Percentiles rank a stretch among this genome's conserved stretches.
Conservation (phyloP, 176 grass and related monocot genomes). For the Aegilops speltoides region DNA sequence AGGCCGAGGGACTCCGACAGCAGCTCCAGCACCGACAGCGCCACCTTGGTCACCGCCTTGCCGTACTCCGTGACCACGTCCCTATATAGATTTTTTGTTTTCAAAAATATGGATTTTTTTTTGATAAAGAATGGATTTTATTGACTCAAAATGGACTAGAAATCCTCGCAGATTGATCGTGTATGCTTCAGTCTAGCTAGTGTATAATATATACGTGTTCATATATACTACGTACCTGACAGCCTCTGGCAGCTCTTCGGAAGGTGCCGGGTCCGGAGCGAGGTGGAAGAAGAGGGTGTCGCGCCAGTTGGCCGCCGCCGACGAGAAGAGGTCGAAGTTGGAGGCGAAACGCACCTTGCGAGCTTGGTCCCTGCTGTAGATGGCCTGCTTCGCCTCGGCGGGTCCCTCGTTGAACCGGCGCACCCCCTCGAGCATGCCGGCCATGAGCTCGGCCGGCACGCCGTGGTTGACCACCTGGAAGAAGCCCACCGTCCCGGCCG, state of each 20-base stretch:
- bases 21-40: constrained; percentile 16
- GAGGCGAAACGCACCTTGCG: neutral
- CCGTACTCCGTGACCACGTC: constrained; percentile 9
- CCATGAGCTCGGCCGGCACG: constrained; percentile 16
- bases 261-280: no score
- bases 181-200: no score
- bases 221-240: no score
- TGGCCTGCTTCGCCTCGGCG: constrained; percentile 22
- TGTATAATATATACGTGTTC: no score
- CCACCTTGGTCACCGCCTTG: neutral
- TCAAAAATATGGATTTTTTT: no score
- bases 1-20: constrained; percentile 28
- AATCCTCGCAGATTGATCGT: no score
- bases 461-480: constrained; percentile 21
- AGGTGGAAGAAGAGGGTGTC: constrained; percentile 6
- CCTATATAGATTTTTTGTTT: no score
- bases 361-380: constrained; percentile 42
- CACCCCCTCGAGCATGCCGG: constrained; percentile 34
- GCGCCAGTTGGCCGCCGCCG: constrained; percentile 20
- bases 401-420: constrained; percentile 40
- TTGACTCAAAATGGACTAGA: no score
- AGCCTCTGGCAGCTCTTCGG: no score
- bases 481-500: constrained; percentile 39
- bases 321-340: constrained; percentile 22
- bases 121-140: no score